phyloP scores from a whole-genome alignment of 2,329 filamentous ascomycete genomes.

The Clarireedia paspali region DNA sequence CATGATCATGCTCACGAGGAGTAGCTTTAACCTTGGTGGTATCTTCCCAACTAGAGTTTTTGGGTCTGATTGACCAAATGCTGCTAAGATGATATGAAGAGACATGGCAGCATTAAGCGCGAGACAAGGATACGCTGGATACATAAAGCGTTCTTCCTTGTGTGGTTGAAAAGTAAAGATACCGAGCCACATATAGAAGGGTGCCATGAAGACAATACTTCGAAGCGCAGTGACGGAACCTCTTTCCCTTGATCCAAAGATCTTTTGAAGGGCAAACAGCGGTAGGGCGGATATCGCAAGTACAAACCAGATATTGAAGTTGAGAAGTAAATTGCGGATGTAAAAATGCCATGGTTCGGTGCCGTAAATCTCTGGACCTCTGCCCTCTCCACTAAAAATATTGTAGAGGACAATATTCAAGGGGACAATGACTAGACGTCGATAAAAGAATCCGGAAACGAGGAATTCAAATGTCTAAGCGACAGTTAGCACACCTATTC shows the following conservation, averaged over 20 bases:
- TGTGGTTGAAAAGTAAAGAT: constrained; percentile 92
- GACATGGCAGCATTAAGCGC: constrained; percentile 82
- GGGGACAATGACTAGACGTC: constrained; percentile 66
- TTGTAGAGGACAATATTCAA: constrained; percentile 97
- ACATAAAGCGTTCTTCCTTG: constrained; percentile 99
- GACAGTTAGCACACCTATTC: not conserved
- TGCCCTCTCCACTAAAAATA: constrained; percentile 70
- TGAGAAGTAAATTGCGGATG: constrained; percentile 79
- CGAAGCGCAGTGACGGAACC: constrained; percentile 63
- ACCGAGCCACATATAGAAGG: constrained; percentile 89
- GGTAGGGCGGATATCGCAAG: constrained; percentile 70
- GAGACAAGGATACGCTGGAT: constrained; percentile 86
- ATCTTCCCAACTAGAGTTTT: constrained; percentile 62
- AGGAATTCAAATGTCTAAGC: constrained; percentile 58
- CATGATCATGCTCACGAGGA: constrained; percentile 51
- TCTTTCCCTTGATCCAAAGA: constrained; percentile 47
- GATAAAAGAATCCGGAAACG: constrained; percentile 81
- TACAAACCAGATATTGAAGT: constrained; percentile 93
- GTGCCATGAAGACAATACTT: constrained; percentile 68
- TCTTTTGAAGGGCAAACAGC: constrained; percentile 65
- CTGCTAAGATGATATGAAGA: constrained; percentile 70
- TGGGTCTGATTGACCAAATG: constrained; percentile 63
- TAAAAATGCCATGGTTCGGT: constrained; percentile 98
- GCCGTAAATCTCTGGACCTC: constrained; percentile 85
- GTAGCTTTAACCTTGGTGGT: constrained; percentile 66